Base-by-base conservation (phyloP, 306 rosid species). In the Vigna reflexopilosa region DNA sequence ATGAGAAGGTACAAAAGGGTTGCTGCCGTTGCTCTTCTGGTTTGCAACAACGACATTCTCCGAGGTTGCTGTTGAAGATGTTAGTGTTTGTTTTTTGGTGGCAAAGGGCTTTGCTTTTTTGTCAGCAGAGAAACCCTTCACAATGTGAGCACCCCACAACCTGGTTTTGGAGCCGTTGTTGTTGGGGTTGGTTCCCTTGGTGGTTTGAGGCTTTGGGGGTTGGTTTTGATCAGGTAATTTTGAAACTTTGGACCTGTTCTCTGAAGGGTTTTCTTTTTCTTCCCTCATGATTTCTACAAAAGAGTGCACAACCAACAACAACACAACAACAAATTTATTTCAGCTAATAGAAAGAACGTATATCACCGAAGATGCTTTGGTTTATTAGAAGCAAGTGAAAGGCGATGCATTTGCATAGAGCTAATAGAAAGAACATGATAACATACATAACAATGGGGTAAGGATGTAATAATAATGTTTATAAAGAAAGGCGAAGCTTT, bases 111-210 rank as follows among this genome's bases (percentile, higher is more conserved):
- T 90, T 59, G 86, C n/a, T 82, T 87, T 90, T 87, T 90, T 95
- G 51, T 95, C 99, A 4, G 87, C 87, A 6, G 96, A 78, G 69
- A 95, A 89, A 15, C 96, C 96, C 83, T 93, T 95, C 6, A 92
- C 99, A 73, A 95, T 91, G 65, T 95, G 90, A 4, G 98, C 92
- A 64, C 99, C 98, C 99, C 99, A 95, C 48, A 92, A 83, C 88
- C 90, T 88, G 11, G 92, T 67, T 26, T 82, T 95, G 6, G 91
- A 86, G 36, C 17, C 69, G 47, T 20, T 4, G 67, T 45, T 75
- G 63, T 83, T 81, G 57, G 71, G 79, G 79, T 55, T 82, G 22
- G 44, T 58, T 19, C 80, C 85, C 78, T 88, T 94, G 22, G 22
- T 17, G 17, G 84, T 87, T 58, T 80, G 91, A 78, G 65, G 75